Conservation (phyloP, 2,329 filamentous ascomycete genomes). For the Verticillium klebahnii region DNA sequence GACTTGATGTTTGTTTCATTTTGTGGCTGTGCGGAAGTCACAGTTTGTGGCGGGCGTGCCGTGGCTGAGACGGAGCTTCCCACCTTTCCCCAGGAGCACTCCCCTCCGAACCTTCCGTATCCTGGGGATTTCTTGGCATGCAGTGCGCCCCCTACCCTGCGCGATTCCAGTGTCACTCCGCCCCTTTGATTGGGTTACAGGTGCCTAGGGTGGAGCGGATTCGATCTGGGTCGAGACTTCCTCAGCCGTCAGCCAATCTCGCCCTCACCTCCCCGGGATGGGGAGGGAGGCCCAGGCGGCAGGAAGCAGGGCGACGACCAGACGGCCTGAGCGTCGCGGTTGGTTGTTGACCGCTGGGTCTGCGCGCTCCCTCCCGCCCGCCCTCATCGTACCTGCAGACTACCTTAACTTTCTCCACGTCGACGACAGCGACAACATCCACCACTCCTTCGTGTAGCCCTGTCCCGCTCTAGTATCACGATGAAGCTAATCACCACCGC, state of each 20-base stretch:
- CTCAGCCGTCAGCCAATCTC: background rate
- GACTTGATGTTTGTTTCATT: too few species aligned
- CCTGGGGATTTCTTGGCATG: background rate
- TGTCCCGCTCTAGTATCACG: constrained; percentile 7
- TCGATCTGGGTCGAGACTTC: background rate
- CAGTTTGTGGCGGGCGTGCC: too few species aligned
- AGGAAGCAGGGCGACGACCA: background rate
- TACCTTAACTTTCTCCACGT: background rate
- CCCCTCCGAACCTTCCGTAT: background rate
- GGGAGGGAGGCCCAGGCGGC: background rate
- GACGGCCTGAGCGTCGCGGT: background rate
- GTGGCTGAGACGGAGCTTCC: background rate
- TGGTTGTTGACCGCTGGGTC: background rate
- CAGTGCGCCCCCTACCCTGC: background rate
- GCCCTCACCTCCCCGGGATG: background rate
- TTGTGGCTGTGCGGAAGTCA: too few species aligned
- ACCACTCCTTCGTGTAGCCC: background rate
- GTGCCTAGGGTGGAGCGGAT: background rate
- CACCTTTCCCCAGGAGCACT: background rate
- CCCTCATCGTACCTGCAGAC: background rate
- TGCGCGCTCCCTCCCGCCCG: background rate
- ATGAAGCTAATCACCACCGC: constrained; percentile 31
- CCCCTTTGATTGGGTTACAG: background rate
- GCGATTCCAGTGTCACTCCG: background rate
- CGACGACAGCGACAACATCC: background rate